These are phyloP conservation scores for Lasiodiplodia citricola DNA, from an alignment of 2,329 filamentous ascomycete genomes.

Conservation along the genomic window DNA sequence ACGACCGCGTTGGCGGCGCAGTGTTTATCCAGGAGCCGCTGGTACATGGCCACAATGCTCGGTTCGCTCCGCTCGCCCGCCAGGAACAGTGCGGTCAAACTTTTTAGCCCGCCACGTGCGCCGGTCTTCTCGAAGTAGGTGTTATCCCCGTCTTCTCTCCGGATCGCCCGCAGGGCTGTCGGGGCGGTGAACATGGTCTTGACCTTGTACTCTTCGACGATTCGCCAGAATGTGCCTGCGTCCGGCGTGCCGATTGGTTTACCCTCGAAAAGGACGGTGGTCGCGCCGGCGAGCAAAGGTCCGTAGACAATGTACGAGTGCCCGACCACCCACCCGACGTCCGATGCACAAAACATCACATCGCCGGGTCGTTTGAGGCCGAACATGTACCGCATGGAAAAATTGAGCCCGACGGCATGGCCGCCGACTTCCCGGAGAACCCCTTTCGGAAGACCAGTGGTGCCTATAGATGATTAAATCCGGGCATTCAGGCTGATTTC, in stretches of 20 bases:
- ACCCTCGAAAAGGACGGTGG: constrained; percentile 90
- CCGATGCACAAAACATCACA: constrained; percentile 78
- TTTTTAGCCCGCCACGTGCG: constrained; percentile 70
- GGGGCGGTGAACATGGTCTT: constrained; percentile 86
- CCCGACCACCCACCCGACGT: constrained; percentile 92
- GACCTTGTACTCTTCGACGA: constrained; percentile 83
- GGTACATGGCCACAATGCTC: constrained; percentile 80
- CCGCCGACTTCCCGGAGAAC: constrained; percentile 83
- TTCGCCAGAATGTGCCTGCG: constrained; percentile 85
- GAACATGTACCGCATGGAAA: constrained; percentile 84
- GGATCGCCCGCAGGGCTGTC: constrained; percentile 84
- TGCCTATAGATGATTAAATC: constrained; percentile 51
- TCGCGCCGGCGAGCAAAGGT: constrained; percentile 81
- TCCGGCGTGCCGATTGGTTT: constrained; percentile 91
- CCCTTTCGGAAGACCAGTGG: constrained; percentile 82
- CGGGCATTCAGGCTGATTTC: background rate
- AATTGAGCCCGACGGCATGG: constrained; percentile 81
- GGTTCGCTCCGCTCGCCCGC: constrained; percentile 91
- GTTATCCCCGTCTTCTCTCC: constrained; percentile 82
- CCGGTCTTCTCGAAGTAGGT: constrained; percentile 68
- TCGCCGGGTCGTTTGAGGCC: constrained; percentile 82
- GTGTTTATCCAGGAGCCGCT: constrained; percentile 70
- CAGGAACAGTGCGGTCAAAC: constrained; percentile 77
- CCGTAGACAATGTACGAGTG: constrained; percentile 89
- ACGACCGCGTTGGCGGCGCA: constrained; percentile 67